Base-by-base conservation (phyloP, 1,284 basidiomycete species). In the Cryptococcus sp. region DNA sequence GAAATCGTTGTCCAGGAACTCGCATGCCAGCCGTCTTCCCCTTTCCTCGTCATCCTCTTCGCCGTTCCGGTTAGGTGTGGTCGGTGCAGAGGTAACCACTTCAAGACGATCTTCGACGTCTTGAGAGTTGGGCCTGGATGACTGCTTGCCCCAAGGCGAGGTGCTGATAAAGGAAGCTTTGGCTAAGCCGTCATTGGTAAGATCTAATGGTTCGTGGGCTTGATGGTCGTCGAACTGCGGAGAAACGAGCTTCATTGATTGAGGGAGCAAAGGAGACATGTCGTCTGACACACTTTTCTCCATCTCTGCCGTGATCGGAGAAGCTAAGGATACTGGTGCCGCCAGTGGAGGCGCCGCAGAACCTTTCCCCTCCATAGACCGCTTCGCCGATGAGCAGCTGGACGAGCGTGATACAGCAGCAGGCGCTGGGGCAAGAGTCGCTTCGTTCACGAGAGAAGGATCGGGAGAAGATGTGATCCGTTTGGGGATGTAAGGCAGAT, bases 1-100 rank as follows among this genome's bases (percentile, higher is more conserved):
- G 65, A 89, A 86, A 70, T 98, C 91, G 71, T 93, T 91, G n/a
- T 86, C 84, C 85, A 90, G 91, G 74, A 91, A 93, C 58, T 86
- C 85, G 50, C 81, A 78, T 0, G 94, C 93, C 47, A 91, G 77
- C 51, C 87, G 86, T 67, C 85, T 85, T 0, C 86, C 92, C 60
- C 85, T 83, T 25, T 83, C 79, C 57, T 91, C 87, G 27, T 81
- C 62, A 30, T 61, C 69, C 30, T 61, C 60, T 35, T 20, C 41
- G 17, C 40, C 40, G 13, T 13, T 51, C 17, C 35, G 17, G n/a
- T n/a, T 42, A 17, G 61, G 54, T 5, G 57, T 62, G 16, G 47
- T 47, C 16, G 61, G 57, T 3, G 57, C 54, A 41, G 61, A 57
- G 20, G 42, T 41, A 13, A 62, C 57, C 19, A 59, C 30, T 47